These are phyloP conservation scores for Phlebiopsis gigantea DNA, from an alignment of 768 basidiomycete genomes.

Conservation along the genomic window DNA sequence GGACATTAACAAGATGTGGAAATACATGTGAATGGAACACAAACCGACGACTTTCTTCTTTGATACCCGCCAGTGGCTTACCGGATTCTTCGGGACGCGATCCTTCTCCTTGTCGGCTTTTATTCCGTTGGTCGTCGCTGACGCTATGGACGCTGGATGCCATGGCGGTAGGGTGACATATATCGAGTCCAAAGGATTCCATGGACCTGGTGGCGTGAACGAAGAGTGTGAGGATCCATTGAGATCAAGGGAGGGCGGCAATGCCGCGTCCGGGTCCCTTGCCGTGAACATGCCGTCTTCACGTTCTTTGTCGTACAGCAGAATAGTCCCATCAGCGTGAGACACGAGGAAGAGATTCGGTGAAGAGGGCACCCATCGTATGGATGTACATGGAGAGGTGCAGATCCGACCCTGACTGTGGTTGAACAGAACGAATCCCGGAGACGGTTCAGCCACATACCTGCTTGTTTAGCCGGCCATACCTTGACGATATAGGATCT, in stretches of 20 bases:
- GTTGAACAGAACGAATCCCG: not conserved
- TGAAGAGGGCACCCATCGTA: constrained; percentile 83
- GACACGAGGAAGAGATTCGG: constrained; percentile 79
- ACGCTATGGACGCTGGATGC: constrained; percentile 59
- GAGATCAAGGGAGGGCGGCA: constrained; percentile 12
- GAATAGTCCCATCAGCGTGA: constrained; percentile 84
- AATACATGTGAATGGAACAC: constrained; percentile 15
- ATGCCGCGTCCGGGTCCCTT: constrained; percentile 42
- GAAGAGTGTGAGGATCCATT: constrained; percentile 21
- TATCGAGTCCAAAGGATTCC: constrained; percentile 75
- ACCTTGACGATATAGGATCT: constrained; percentile 80
- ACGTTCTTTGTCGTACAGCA: constrained; percentile 87
- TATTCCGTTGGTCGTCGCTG: constrained; percentile 23
- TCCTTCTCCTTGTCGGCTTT: constrained; percentile 63
- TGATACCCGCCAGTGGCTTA: constrained; percentile 85
- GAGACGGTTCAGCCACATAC: constrained; percentile 26
- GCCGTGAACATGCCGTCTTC: constrained; percentile 77
- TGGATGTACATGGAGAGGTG: constrained; percentile 78
- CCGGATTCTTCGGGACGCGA: constrained; percentile 75
- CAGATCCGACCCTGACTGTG: constrained; percentile 64
- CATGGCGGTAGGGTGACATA: constrained; percentile 83
- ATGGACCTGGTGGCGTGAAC: constrained; percentile 38
- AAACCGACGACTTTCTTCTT: constrained; percentile 67
- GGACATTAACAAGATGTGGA: not conserved
- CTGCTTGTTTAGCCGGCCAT: constrained; percentile 85